Conservation (phyloP, 1,139 yeast species). For the Blastobotrys malaysiensis region DNA sequence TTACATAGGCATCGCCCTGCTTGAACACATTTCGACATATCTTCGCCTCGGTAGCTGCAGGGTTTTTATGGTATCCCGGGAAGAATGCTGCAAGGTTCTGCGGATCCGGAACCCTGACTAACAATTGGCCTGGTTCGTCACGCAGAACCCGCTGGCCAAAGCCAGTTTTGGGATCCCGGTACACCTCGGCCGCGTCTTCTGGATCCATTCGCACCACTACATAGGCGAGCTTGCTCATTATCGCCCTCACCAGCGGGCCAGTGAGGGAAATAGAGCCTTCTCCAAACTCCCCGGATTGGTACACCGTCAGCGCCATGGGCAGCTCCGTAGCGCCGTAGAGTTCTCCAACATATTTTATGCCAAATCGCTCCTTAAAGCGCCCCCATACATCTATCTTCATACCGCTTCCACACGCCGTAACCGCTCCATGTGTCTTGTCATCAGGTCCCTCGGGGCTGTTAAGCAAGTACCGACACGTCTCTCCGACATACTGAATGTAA, state of each 20-base stretch:
- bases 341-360: slow-evolving; percentile 74
- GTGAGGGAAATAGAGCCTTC: slow-evolving; percentile 86
- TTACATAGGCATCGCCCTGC: slow-evolving; percentile 87
- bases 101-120: slow-evolving; percentile 68
- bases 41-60: slow-evolving; percentile 72
- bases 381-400: slow-evolving; percentile 89
- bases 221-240: slow-evolving; percentile 17
- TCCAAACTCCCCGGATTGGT: slow-evolving; percentile 74
- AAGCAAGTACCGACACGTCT: slow-evolving; percentile 81
- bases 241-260: slow-evolving; percentile 39
- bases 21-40: slow-evolving; percentile 65
- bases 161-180: slow-evolving; percentile 67
- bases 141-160: slow-evolving; percentile 46
- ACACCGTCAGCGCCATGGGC: slow-evolving; percentile 82
- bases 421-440: slow-evolving; percentile 60
- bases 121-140: slow-evolving; percentile 80
- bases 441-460: slow-evolving; percentile 63
- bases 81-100: slow-evolving; percentile 46
- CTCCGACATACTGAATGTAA: slow-evolving; percentile 91
- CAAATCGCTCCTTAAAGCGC: slow-evolving; percentile 70
- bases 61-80: slow-evolving; percentile 86
- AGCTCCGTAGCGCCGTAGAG: slow-evolving; percentile 94
- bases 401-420: slow-evolving; percentile 88
- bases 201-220: slow-evolving; percentile 68
- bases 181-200: slow-evolving; percentile 67